Evolutionary conservation across 2,329 filamentous ascomycete genomes (phyloP).

Genomic region (Exophiala aquamarina): DNA sequence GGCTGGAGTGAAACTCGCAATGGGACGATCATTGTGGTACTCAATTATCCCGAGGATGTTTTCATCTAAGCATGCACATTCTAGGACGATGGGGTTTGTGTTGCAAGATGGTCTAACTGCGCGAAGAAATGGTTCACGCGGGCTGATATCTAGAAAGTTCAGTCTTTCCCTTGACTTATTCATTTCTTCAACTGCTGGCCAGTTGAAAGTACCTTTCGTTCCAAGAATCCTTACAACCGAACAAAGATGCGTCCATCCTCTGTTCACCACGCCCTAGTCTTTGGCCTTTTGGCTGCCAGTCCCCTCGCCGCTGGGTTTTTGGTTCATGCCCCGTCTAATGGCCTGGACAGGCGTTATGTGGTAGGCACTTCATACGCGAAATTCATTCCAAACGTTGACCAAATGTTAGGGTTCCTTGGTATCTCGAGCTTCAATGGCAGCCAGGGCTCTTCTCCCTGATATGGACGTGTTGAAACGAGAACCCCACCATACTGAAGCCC

Average conservation of each 20-base stretch:
- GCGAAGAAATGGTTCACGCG: background rate
- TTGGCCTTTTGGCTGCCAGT: constrained; percentile 7
- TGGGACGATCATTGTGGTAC: too few species aligned
- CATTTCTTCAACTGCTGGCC: constrained; percentile 10
- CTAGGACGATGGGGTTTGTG: background rate
- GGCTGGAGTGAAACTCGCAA: too few species aligned
- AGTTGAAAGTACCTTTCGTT: background rate
- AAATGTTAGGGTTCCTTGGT: constrained; percentile 6
- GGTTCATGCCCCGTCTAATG: background rate
- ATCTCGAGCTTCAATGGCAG: constrained; percentile 9
- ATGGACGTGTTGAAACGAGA: constrained; percentile 3
- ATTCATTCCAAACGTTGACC: background rate
- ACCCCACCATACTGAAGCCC: constrained; percentile 8
- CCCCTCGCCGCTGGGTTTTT: constrained; percentile 5
- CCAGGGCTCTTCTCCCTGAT: constrained; percentile 7
- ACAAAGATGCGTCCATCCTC: constrained; percentile 7
- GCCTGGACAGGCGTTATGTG: constrained; percentile 7
- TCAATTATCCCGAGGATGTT: too few species aligned
- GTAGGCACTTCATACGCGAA: background rate
- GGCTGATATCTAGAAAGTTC: background rate
- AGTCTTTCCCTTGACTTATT: background rate
- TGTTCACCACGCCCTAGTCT: constrained; percentile 3
- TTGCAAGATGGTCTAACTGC: background rate
- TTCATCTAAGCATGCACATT: too few species aligned
- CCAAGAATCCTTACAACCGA: background rate